These are phyloP conservation scores for Murraya koenigii DNA, from an alignment of 345 rosid genomes.

Conservation along the genomic window DNA sequence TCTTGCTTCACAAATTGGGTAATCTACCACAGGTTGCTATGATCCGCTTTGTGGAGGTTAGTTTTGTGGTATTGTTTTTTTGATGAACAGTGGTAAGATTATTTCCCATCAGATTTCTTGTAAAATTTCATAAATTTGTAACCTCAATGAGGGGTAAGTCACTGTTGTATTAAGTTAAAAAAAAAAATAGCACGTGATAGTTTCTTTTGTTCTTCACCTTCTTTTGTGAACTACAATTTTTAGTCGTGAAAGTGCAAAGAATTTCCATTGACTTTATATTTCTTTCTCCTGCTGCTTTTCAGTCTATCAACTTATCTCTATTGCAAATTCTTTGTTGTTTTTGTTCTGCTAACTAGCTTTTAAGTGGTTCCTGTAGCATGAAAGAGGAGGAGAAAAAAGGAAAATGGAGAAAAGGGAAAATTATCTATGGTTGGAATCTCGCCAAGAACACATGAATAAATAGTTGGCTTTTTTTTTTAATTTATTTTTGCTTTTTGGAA, in stretches of 20 bases:
- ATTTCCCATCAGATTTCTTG: not conserved
- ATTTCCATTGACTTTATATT: not conserved
- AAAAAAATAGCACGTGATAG: not conserved
- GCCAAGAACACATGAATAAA: not conserved
- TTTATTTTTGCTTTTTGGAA: too few species aligned
- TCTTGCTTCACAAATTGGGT: constrained; percentile 16
- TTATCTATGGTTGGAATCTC: not conserved
- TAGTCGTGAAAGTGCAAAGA: not conserved
- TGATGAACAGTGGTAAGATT: not conserved
- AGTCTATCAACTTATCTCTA: not conserved
- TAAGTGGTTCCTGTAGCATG: not conserved
- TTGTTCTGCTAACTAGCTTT: not conserved
- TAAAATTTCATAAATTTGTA: constrained; percentile 9
- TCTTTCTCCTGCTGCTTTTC: not conserved
- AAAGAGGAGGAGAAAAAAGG: not conserved
- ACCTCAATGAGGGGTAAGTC: not conserved
- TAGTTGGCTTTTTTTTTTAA: not conserved
- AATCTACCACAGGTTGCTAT: not conserved
- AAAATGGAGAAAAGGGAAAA: not conserved
- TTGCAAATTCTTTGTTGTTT: not conserved
- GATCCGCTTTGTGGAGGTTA: not conserved
- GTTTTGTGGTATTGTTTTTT: not conserved
- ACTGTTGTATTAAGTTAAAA: constrained; percentile 1
- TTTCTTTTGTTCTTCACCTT: not conserved
- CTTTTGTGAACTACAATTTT: not conserved